phyloP scores from a whole-genome alignment of 2,329 filamentous ascomycete species.

The Nigrospora oryzae region DNA sequence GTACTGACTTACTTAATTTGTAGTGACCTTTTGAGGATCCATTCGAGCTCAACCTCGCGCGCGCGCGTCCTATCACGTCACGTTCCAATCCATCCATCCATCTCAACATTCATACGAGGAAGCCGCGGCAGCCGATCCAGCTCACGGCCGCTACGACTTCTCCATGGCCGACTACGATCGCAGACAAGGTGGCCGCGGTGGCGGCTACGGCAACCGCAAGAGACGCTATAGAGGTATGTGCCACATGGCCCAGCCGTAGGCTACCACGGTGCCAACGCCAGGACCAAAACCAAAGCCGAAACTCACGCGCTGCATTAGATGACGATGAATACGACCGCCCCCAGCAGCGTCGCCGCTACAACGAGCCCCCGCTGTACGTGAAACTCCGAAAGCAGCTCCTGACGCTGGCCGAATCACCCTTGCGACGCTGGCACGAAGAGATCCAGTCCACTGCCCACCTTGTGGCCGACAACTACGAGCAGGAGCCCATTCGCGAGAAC shows the following conservation, averaged over 20 bases:
- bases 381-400: slow-evolving; percentile 73
- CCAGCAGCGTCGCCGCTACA: slow-evolving; percentile 63
- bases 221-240: slow-evolving; percentile 67
- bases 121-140: not conserved
- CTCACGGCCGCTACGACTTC: not conserved
- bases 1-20: no score
- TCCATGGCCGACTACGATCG: slow-evolving; percentile 50
- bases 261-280: no score
- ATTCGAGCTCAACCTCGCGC: not conserved
- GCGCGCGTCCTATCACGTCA: not conserved
- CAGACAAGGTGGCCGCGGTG: slow-evolving; percentile 37
- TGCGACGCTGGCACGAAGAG: slow-evolving; percentile 73
- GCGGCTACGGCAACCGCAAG: slow-evolving; percentile 58
- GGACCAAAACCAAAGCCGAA: not conserved
- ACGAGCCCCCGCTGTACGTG: slow-evolving; percentile 59
- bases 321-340: slow-evolving; percentile 73
- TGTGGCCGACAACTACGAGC: slow-evolving; percentile 77
- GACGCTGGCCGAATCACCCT: slow-evolving; percentile 71
- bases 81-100: not conserved
- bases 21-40: no score
- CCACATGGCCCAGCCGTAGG: not conserved
- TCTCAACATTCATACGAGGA: not conserved
- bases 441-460: slow-evolving; percentile 66
- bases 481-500: slow-evolving; percentile 63
- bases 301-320: slow-evolving; percentile 30